Conservation (phyloP, 257 asterid genomes). For the Nicotiana otophora region DNA sequence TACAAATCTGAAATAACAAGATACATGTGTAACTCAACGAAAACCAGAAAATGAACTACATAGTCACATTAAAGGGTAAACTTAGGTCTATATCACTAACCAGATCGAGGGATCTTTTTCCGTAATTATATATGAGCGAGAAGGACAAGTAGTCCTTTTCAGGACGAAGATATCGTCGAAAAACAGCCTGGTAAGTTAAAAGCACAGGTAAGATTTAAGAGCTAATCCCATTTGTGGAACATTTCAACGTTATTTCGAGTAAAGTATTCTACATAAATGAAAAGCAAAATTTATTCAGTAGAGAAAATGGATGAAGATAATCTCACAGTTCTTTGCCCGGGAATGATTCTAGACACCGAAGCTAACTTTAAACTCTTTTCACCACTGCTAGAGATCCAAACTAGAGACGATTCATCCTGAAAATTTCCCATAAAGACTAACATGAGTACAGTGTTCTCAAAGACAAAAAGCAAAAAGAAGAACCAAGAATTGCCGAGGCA, state of each 20-base stretch:
- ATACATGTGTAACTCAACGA: conserved; percentile 9
- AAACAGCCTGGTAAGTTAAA: conserved; percentile 62
- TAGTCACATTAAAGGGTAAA: neutral
- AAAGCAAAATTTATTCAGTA: neutral
- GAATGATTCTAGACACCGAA: conserved; percentile 67
- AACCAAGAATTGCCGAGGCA: neutral
- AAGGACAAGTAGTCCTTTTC: conserved; percentile 90
- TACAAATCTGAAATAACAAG: conserved; percentile 55
- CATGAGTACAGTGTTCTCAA: conserved; percentile 13
- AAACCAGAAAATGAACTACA: conserved; percentile 3
- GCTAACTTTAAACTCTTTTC: conserved; percentile 82
- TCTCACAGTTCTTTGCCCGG: conserved; percentile 97
- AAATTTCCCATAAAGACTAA: neutral
- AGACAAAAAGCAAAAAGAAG: neutral
- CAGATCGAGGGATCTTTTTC: conserved; percentile 95
- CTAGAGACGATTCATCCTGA: conserved; percentile 71
- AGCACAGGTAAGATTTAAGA: neutral
- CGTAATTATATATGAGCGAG: conserved; percentile 84
- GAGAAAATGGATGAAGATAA: neutral
- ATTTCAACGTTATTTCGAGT: neutral
- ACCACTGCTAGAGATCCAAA: conserved; percentile 82
- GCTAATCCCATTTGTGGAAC: neutral
- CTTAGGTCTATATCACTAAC: conserved; percentile 39
- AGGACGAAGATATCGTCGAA: conserved; percentile 76
- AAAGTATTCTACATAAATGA: neutral